Base-by-base conservation (phyloP, 257 asterid genomes). In the Anisodus acutangulus region DNA sequence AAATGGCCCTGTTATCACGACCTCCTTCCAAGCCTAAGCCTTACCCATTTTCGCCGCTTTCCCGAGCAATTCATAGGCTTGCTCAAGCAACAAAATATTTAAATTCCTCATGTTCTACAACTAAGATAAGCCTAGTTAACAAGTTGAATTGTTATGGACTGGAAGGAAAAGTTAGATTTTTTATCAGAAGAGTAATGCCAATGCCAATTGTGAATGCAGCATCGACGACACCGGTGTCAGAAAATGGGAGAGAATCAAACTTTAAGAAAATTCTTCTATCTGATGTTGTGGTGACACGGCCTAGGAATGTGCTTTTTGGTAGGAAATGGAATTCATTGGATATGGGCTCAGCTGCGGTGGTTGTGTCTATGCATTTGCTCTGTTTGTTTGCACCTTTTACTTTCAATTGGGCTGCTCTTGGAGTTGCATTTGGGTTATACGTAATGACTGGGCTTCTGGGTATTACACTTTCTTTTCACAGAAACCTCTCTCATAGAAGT, bases 381-480 rank as follows among this genome's bases (percentile, higher is more conserved):
- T 85, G 97, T 80, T 67, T 93, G 15, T 86, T 88, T 5, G 97
- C 94, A 11, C 97, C 97, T 0, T 94, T 91, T 35, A 87, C 92
- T 13, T 95, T 93, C 93, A 93, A 82, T 78, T 91, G 93, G 92
- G 87, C 86, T 35, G 97, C 97, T 4, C 51, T 91, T 54, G 82
- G 88, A 16, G 88, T 91, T 43, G 94, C 97, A 53, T 82, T 88
- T 81, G 95, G 88, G 4, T 82, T 95, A 89, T 91, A 93, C 47
- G 47, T 90, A 4, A 19, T 91, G n/a, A 93, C 98, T 47, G 97
- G 95, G 6, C 97, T 92, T 87, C 41, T 93, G 17, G 98, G 97
- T 4, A 91, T 94, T 74, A 93, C 98, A 41, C 98, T 95, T 43
- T 93, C 98, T 79, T 95, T 86, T 71, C 98, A 93, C 80, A 90